phyloP scores from a whole-genome alignment of 2,329 filamentous ascomycete genomes.

The Polychaeton citri region DNA sequence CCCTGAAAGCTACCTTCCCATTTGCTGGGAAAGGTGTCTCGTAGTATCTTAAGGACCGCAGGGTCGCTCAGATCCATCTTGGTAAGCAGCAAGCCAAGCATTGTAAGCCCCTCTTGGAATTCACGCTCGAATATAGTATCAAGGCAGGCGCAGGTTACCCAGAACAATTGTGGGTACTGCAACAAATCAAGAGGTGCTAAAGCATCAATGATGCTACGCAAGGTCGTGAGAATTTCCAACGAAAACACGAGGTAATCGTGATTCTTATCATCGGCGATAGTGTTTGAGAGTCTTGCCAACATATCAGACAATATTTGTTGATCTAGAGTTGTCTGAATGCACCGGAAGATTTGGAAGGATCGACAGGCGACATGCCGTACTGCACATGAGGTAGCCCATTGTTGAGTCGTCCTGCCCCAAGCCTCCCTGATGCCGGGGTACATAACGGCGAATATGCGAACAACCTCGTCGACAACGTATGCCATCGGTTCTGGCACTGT shows the following conservation, averaged over 20 bases:
- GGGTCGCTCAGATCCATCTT: slow-evolving; percentile 70
- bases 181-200: slow-evolving; percentile 66
- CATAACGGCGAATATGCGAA: slow-evolving; percentile 71
- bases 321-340: slow-evolving; percentile 79
- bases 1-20: slow-evolving; percentile 90
- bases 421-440: slow-evolving; percentile 80
- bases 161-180: slow-evolving; percentile 90
- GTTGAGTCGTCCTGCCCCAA: slow-evolving; percentile 80
- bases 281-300: slow-evolving; percentile 88
- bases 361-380: slow-evolving; percentile 90
- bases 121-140: slow-evolving; percentile 95
- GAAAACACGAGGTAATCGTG: slow-evolving; percentile 90
- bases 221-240: slow-evolving; percentile 90
- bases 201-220: slow-evolving; percentile 82
- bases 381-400: slow-evolving; percentile 93
- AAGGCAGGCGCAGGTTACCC: slow-evolving; percentile 91
- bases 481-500: slow-evolving; percentile 81
- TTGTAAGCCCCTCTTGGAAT: slow-evolving; percentile 79
- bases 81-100: slow-evolving; percentile 74
- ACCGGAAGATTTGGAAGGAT: slow-evolving; percentile 94
- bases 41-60: slow-evolving; percentile 54
- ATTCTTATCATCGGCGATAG: slow-evolving; percentile 81
- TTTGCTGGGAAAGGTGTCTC: slow-evolving; percentile 65
- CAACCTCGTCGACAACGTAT: slow-evolving; percentile 64
- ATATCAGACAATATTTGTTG: slow-evolving; percentile 94